These are phyloP conservation scores for Eucalyptus caleyi DNA, from an alignment of 345 rosid genomes.

Conservation along the genomic window DNA sequence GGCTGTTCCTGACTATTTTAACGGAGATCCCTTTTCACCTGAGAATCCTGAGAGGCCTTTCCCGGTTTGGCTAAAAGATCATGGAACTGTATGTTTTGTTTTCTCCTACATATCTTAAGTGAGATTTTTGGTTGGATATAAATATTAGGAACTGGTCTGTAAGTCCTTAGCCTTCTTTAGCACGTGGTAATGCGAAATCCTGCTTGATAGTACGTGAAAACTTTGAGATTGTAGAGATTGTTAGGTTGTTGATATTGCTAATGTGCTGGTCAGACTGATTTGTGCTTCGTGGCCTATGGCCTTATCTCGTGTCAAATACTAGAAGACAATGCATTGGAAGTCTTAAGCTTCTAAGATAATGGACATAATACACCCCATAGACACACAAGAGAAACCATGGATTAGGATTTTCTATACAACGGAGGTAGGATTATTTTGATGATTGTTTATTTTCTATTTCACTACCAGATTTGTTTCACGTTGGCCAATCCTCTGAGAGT, in stretches of 20 bases:
- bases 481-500: neutral
- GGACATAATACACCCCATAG: neutral
- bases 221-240: neutral
- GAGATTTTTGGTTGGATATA: neutral
- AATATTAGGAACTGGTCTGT: neutral
- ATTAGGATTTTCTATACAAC: neutral
- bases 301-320: accelerated
- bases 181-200: neutral
- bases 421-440: neutral
- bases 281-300: neutral
- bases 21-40: slow-evolving; percentile 42
- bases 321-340: neutral
- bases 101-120: neutral
- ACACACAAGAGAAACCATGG: neutral
- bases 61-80: slow-evolving; percentile 53
- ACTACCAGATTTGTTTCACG: neutral
- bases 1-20: slow-evolving; percentile 55
- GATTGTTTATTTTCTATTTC: neutral
- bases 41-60: slow-evolving; percentile 25
- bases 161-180: neutral
- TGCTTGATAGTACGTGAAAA: neutral
- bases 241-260: neutral
- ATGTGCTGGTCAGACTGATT: neutral
- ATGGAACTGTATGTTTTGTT: slow-evolving; percentile 38
- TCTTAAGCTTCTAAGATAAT: neutral